Conservation (phyloP, 352 stramenopile genomes). For the Stephanocyclus meneghinianus region DNA sequence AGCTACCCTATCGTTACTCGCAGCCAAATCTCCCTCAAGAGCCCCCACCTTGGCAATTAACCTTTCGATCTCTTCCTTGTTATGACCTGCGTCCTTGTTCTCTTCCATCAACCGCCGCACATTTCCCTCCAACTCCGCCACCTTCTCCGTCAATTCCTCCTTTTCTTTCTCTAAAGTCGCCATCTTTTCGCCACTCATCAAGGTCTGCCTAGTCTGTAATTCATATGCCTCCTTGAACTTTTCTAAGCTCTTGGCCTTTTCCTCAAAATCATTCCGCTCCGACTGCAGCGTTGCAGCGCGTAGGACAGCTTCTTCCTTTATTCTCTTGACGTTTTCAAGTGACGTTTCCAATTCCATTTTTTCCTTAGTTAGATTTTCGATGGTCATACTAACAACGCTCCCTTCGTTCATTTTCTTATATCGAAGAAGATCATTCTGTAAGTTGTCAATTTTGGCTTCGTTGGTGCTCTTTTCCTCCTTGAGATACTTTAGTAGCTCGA, state of each 20-base stretch:
- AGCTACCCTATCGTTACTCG: not conserved
- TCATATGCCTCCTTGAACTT: conserved; percentile 2
- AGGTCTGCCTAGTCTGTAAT: not conserved
- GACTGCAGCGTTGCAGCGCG: not conserved
- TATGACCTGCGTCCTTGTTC: not conserved
- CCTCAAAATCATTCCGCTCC: not conserved
- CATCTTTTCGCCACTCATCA: conserved; percentile 8
- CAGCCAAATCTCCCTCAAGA: not conserved
- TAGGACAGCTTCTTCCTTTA: not conserved
- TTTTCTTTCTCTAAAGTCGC: not conserved
- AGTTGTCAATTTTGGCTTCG: conserved; percentile 19
- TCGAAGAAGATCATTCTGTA: conserved; percentile 10
- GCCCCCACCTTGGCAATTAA: not conserved
- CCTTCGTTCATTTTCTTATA: conserved; percentile 13
- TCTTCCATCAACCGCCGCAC: not conserved
- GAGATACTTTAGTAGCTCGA: conserved; percentile 45
- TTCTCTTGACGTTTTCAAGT: not conserved
- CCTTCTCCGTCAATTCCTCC: not conserved
- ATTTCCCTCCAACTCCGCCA: not conserved
- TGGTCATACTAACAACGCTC: conserved; percentile 32
- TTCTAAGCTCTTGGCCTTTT: not conserved
- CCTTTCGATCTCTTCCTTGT: not conserved
- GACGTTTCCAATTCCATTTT: conserved; percentile 27
- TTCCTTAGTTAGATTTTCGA: conserved; percentile 33
- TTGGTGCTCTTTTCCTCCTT: conserved; percentile 41